Conservation (phyloP, 257 asterid genomes). For the Penstemon newberryi region DNA sequence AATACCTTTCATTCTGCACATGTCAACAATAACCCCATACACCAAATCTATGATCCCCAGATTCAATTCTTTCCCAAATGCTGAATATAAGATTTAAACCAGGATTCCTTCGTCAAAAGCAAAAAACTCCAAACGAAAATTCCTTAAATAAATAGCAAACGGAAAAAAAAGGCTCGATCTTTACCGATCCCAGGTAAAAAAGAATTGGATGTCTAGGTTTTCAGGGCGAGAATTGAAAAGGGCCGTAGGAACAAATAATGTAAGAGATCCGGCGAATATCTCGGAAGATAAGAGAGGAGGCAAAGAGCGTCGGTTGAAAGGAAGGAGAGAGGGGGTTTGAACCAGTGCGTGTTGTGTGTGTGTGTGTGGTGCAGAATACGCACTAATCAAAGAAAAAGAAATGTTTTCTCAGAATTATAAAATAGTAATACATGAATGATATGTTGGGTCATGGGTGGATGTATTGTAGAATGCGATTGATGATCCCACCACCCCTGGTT, state of each 20-base stretch:
- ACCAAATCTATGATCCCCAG: conserved; percentile 29
- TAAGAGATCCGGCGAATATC: conserved; percentile 29
- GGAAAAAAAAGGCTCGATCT: conserved; percentile 33
- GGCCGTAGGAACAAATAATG: neutral
- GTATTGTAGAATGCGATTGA: conserved; percentile 21
- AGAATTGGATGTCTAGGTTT: neutral
- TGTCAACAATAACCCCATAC: conserved; percentile 42
- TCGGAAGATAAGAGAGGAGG: conserved; percentile 18
- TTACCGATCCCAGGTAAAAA: conserved; percentile 28
- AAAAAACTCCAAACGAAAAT: conserved; percentile 1
- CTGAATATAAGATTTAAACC: conserved; percentile 37
- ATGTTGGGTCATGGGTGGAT: conserved; percentile 15
- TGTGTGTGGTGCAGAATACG: conserved; percentile 34
- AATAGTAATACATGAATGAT: neutral
- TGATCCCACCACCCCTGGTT: neutral
- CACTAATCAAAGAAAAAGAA: conserved; percentile 24
- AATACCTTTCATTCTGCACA: conserved; percentile 58
- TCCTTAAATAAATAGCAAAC: conserved; percentile 20
- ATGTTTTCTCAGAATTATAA: conserved; percentile 22
- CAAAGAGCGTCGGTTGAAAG: conserved; percentile 31
- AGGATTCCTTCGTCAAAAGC: conserved; percentile 10
- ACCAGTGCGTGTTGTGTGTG: conserved; percentile 27
- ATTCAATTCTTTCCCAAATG: conserved; percentile 17
- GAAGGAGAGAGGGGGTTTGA: neutral
- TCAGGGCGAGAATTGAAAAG: neutral